Conservation (phyloP, 352 stramenopile genomes). For the Pythium chondricola region DNA sequence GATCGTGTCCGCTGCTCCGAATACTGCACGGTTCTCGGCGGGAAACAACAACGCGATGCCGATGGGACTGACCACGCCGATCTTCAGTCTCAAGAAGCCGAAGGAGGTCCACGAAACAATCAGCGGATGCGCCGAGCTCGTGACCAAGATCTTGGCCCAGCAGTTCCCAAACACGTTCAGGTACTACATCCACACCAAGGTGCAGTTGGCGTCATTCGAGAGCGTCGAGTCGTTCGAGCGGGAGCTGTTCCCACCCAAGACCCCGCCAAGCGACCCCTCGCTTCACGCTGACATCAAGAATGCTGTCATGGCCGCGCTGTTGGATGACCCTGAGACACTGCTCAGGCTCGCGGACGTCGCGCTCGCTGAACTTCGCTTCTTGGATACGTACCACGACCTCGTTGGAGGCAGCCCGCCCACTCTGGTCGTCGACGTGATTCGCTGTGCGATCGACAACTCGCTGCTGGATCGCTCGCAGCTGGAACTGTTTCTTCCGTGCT, state of each 20-base stretch:
- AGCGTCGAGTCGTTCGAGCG: slow-evolving; percentile 63
- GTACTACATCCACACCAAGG: slow-evolving; percentile 61
- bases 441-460: slow-evolving; percentile 45
- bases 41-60: too few relatives aligned
- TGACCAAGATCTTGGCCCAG: slow-evolving; percentile 55
- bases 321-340: slow-evolving; percentile 40
- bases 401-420: slow-evolving; percentile 37
- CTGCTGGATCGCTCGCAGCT: slow-evolving; percentile 30
- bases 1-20: slow-evolving; percentile 38
- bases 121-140: slow-evolving; percentile 59
- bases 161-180: slow-evolving; percentile 75
- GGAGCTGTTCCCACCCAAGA: slow-evolving; percentile 53
- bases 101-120: slow-evolving; percentile 39
- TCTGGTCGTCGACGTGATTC: slow-evolving; percentile 55
- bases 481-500: slow-evolving; percentile 38
- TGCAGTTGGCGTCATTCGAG: slow-evolving; percentile 69
- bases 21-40: slow-evolving; percentile 21
- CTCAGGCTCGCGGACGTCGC: slow-evolving; percentile 46
- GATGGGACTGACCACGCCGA: too few relatives aligned
- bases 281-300: slow-evolving; percentile 56
- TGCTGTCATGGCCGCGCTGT: slow-evolving; percentile 38
- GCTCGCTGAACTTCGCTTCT: slow-evolving; percentile 54
- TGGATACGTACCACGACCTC: slow-evolving; percentile 50
- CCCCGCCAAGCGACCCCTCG: slow-evolving; percentile 37
- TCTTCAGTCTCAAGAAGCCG: slow-evolving; percentile 38